A percentile compares a stretch with the other conserved stretches of the same genome.
These are phyloP conservation scores for Trichoderma sp. DNA, from an alignment of 2,329 filamentous ascomycete species.

Conservation along the genomic window DNA sequence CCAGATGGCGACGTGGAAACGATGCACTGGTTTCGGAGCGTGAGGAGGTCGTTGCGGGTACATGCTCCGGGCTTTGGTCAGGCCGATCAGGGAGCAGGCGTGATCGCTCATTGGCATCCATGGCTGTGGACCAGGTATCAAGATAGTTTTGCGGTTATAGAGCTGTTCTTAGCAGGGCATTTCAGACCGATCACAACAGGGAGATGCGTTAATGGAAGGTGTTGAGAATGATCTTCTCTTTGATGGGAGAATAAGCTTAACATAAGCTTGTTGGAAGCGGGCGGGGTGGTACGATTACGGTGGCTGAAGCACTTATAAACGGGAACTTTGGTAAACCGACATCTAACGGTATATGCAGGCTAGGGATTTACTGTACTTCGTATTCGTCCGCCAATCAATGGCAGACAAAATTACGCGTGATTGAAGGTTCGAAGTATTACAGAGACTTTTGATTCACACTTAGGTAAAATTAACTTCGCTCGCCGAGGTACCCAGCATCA, in stretches of 20 bases:
- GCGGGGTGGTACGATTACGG: background rate
- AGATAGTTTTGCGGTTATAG: background rate
- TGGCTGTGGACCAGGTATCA: background rate
- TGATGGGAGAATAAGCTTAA: background rate
- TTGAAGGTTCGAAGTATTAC: background rate
- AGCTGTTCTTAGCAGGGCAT: background rate
- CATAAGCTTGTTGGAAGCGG: background rate
- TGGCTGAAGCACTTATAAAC: background rate
- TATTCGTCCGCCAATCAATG: background rate
- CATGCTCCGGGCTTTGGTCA: background rate
- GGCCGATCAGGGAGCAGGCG: background rate
- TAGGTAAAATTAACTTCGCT: conserved; percentile 20
- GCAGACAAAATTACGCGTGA: background rate
- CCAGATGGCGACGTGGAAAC: background rate
- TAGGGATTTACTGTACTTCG: background rate
- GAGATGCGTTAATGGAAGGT: background rate
- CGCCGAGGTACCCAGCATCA: conserved; percentile 19
- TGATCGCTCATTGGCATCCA: background rate
- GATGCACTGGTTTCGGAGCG: background rate
- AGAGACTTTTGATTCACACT: background rate
- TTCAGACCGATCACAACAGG: background rate
- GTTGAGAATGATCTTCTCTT: background rate
- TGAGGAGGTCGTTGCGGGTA: background rate
- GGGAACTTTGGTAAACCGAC: background rate
- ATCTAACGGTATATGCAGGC: background rate